These are phyloP conservation scores for Cyclocybe aegerita DNA, from an alignment of 768 basidiomycete species.

Conservation along the genomic window DNA sequence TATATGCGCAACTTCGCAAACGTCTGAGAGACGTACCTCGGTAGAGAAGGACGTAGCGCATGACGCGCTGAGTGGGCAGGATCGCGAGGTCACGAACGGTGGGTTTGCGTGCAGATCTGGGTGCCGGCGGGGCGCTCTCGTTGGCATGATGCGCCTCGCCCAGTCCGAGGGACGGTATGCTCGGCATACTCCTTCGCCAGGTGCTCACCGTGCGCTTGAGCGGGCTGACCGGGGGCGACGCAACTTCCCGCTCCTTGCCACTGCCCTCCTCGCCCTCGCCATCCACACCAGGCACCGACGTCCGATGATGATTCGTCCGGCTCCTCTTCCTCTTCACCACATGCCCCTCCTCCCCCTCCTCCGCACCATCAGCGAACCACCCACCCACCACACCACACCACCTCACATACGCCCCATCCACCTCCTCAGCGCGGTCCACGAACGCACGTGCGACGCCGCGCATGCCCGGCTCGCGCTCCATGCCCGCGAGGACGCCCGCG, in stretches of 20 bases:
- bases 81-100: slow-evolving; percentile 59
- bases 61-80: slow-evolving; percentile 63
- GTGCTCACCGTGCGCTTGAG: slow-evolving; percentile 21
- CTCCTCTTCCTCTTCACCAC: slow-evolving; percentile 5
- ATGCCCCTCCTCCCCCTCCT: not conserved
- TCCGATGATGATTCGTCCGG: not conserved
- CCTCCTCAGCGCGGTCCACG: slow-evolving; percentile 47
- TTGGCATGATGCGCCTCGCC: slow-evolving; percentile 4
- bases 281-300: not conserved
- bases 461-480: slow-evolving; percentile 58
- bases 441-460: slow-evolving; percentile 64
- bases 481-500: slow-evolving; percentile 41
- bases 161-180: slow-evolving; percentile 15
- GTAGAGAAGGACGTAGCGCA: slow-evolving; percentile 61
- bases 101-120: slow-evolving; percentile 5
- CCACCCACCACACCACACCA: slow-evolving; percentile 60
- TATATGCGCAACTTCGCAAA: not conserved
- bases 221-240: slow-evolving; percentile 5
- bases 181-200: slow-evolving; percentile 24
- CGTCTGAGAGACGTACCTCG: slow-evolving; percentile 43
- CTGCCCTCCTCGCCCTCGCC: not conserved
- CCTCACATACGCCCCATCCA: slow-evolving; percentile 55
- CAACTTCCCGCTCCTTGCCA: not conserved
- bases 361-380: slow-evolving; percentile 33
- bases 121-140: not conserved